phyloP scores from a whole-genome alignment of 2,329 filamentous ascomycete genomes.

The Cladosporium sp. region DNA sequence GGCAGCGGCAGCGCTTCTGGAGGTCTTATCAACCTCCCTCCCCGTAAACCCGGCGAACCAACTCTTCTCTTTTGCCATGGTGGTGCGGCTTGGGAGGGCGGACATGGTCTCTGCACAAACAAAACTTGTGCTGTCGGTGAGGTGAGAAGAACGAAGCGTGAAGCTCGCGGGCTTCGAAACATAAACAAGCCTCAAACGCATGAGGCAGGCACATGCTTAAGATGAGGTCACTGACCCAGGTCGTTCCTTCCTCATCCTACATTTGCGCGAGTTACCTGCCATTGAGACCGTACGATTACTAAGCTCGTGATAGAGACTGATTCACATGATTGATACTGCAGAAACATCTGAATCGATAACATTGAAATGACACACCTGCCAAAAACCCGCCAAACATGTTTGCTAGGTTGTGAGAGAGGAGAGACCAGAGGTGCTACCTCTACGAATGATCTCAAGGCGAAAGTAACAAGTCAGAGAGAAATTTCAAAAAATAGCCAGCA shows the following conservation, averaged over 20 bases:
- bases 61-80: slow-evolving; percentile 9
- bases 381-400: slow-evolving; percentile 9
- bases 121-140: neutral
- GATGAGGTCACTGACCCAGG: neutral
- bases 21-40: neutral
- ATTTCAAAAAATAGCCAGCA: too few relatives aligned
- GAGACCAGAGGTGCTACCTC: too few relatives aligned
- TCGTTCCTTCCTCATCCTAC: neutral
- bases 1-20: neutral
- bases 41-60: slow-evolving; percentile 5
- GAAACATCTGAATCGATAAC: too few relatives aligned
- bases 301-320: too few relatives aligned
- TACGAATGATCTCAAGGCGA: too few relatives aligned
- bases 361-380: neutral
- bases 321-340: neutral
- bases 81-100: neutral
- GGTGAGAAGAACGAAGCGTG: neutral
- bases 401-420: too few relatives aligned
- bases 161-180: neutral
- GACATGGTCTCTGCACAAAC: slow-evolving; percentile 2
- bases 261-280: neutral
- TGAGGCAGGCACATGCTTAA: neutral
- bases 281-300: neutral
- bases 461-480: too few relatives aligned
- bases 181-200: too few relatives aligned